Base-by-base conservation (phyloP, 2,329 filamentous ascomycete genomes). In the Neofusicoccum umdonicola region DNA sequence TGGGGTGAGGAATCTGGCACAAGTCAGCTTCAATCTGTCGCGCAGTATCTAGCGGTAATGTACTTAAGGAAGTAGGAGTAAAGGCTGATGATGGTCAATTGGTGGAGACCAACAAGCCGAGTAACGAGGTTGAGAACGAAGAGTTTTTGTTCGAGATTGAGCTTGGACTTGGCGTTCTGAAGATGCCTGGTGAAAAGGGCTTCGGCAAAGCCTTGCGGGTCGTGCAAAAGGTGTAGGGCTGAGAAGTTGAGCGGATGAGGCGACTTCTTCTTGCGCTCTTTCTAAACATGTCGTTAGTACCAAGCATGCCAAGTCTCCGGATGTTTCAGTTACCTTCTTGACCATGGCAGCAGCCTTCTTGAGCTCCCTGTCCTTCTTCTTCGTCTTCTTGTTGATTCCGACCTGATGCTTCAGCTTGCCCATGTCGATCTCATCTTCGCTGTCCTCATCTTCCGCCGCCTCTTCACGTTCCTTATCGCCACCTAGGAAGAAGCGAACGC, bases 391-490 rank as follows among this genome's bases (percentile, higher is more conserved):
- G 83, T 97, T 98, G 81, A 98, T 96, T 48, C 88, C 90, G 34
- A 88, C 85, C 77, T 95, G 90, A 77, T 97, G 93, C 75, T 90
- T 89, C 64, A 98, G 80, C 76, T 91, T 91, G 65, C 85, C 87
- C 70, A 99, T 85, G 75, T 98, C 93, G 39, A 90, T 77, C 1
- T 88, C 86, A 47, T 92, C 90, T 47, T 96, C 92, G 69, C 92
- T 91, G 73, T 90, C 93, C 77, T 88, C 92, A 67, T 98, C 94
- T 64, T 96, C 92, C 58, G 79, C 81, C 1, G 92, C 83, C 71
- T 97, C 94, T 76, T 99, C 95, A 69, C 93, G 87, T 79, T 98
- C 95, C 77, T 96, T 94, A 77, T 99, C 95, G 39, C 93, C 93
- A 27, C 95, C 95, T 0, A 99, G 84, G 81, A 99, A 99, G 82